A percentile compares a stretch with the other conserved stretches of the same genome.
Evolutionary conservation across 2,329 filamentous ascomycete genomes (phyloP).

Genomic region (Lasiodiplodia theobromae): DNA sequence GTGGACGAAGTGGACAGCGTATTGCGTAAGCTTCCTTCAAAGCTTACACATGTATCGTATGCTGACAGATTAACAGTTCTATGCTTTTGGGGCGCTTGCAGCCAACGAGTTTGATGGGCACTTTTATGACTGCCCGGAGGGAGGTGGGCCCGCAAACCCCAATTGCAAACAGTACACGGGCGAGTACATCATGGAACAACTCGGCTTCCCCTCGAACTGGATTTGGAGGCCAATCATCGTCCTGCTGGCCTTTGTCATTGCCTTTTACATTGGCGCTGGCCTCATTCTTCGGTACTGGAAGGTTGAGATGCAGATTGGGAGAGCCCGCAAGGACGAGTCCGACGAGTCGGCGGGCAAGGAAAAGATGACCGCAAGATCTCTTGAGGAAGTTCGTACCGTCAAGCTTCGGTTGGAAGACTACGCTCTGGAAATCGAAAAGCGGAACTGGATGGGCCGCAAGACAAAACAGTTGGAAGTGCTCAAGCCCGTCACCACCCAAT

Average conservation of each 20-base stretch:
- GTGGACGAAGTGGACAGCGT: slow-evolving; percentile 75
- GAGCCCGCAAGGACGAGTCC: slow-evolving; percentile 60
- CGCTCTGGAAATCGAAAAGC: slow-evolving; percentile 69
- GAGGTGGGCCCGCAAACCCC: slow-evolving; percentile 68
- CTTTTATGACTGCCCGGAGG: slow-evolving; percentile 75
- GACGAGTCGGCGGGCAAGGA: slow-evolving; percentile 75
- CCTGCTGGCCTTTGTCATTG: slow-evolving; percentile 66
- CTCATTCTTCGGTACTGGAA: slow-evolving; percentile 69
- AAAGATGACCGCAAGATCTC: slow-evolving; percentile 65
- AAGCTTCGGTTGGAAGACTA: slow-evolving; percentile 71
- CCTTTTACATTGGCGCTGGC: slow-evolving; percentile 68
- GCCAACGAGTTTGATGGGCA: slow-evolving; percentile 75
- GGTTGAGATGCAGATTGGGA: slow-evolving; percentile 73
- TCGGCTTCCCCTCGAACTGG: slow-evolving; percentile 74
- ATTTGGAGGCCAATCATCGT: slow-evolving; percentile 70
- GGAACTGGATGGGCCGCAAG: slow-evolving; percentile 59
- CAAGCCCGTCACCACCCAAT: slow-evolving; percentile 70
- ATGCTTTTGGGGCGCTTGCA: slow-evolving; percentile 73
- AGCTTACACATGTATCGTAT: too few species aligned
- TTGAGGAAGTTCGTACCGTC: slow-evolving; percentile 65
- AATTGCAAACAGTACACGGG: slow-evolving; percentile 74
- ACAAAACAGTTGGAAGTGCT: slow-evolving; percentile 61
- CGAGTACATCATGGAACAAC: slow-evolving; percentile 70
- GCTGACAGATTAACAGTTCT: slow-evolving; percentile 58
- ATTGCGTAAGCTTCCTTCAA: slow-evolving; percentile 51